Percentiles rank a stretch among this genome's conserved stretches.
These are phyloP conservation scores for Trypanosoma melophagium DNA, from an alignment of 208 protist species.

Conservation along the genomic window DNA sequence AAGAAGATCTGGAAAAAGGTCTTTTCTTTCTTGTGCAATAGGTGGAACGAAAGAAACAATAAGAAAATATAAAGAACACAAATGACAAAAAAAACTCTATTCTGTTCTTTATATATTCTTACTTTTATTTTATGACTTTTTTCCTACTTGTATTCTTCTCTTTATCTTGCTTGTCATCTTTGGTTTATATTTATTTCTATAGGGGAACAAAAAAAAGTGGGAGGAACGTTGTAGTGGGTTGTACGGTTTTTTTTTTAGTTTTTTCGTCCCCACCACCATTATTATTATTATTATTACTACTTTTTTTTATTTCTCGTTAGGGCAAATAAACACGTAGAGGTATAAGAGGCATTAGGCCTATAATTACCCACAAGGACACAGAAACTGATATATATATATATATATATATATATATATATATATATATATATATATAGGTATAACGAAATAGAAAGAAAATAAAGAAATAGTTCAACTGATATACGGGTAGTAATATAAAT, in stretches of 20 bases:
- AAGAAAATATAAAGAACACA: too few species aligned
- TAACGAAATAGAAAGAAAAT: neutral
- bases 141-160: constrained; percentile 2
- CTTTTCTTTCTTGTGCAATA: too few species aligned
- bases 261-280: too few species aligned
- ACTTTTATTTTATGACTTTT: neutral
- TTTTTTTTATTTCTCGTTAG: too few species aligned
- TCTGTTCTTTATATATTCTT: neutral
- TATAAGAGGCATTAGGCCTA: too few species aligned
- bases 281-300: too few species aligned
- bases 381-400: too few species aligned
- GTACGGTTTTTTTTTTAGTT: too few species aligned
- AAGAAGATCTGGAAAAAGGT: too few species aligned
- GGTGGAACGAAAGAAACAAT: too few species aligned
- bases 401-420: constrained; percentile 8
- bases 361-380: too few species aligned
- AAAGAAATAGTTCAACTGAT: neutral
- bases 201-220: constrained; percentile 4
- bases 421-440: constrained; percentile 3
- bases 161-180: neutral
- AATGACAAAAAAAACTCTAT: neutral
- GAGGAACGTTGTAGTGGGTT: neutral
- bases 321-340: too few species aligned
- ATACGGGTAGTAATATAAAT: neutral
- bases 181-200: neutral